Base-by-base conservation (phyloP, 1,139 yeast genomes). In the Protomyces inundatus region DNA sequence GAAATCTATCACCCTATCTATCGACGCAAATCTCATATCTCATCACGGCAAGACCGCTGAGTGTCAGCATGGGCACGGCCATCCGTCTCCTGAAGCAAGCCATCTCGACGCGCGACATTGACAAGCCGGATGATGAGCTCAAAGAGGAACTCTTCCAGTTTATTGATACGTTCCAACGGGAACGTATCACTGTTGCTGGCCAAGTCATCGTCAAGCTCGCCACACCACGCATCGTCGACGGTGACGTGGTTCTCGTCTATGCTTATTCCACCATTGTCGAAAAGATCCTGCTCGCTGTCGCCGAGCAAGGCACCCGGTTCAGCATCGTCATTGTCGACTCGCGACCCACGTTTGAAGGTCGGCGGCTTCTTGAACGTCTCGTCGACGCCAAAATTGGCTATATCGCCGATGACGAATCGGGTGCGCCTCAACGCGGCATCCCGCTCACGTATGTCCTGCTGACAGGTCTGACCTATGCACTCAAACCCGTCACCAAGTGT, bases 81-180 rank as follows among this genome's bases (percentile, higher is more conserved):
- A 95, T 95, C 69, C 84, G 98, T 70, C 90, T 97, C 96, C 80
- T 95, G 69, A 95, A 95, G 73, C 98, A 91, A 76, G 95, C 89
- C 73, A 93, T 95, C 65, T 86, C 97, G 0, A 82, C 83, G 64
- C 69, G 76, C 54, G 83, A 88, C 59, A 83, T 88, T 65, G 95
- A 88, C 69, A 79, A 84, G 36, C 78, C 84, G 14, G 98, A 91
- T 68, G 79, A 77, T 16, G 84, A 82, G 54, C 96, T 97, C 51
- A 91, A 90, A 72, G 77, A 76, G n/a, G 77, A 79, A 42, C 79
- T 95, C 66, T 76, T 83, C 67, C 85, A 81, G 54, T 82, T 83
- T 69, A 91, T 95, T 69, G 93, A 89, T 68, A 85, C 81, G 52
- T 93, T 89, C 73, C 86, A 93, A 61, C 82, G 84, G 64, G 98